These are phyloP conservation scores for Xanthoconium stramineum DNA, from an alignment of 768 basidiomycete species.

Conservation along the genomic window DNA sequence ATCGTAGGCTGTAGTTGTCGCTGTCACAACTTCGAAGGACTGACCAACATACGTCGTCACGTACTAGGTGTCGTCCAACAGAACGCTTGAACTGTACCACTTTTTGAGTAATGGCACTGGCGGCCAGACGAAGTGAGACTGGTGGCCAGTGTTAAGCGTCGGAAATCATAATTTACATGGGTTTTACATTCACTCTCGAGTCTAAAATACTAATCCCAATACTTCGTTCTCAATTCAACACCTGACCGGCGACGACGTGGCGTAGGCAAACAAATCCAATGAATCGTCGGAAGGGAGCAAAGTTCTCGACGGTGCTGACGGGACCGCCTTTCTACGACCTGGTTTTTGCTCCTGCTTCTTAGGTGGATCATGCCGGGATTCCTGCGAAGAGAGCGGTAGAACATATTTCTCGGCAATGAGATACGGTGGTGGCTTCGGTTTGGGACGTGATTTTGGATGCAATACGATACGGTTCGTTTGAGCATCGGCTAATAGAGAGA, in stretches of 20 bases:
- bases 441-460: constrained; percentile 22
- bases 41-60: no score
- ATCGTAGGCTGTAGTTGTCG: background rate
- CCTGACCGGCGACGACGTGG: constrained; percentile 29
- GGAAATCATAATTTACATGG: background rate
- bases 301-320: background rate
- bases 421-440: constrained; percentile 1
- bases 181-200: background rate
- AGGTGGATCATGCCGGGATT: background rate
- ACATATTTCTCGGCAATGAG: constrained; percentile 17
- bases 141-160: no score
- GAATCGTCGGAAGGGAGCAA: constrained; percentile 44
- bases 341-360: constrained; percentile 10
- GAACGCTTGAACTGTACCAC: no score
- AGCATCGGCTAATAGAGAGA: constrained; percentile 40
- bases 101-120: no score
- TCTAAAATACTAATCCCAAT: background rate
- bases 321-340: background rate
- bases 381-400: constrained; percentile 6
- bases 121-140: no score
- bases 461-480: constrained; percentile 35
- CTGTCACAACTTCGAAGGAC: no score
- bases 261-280: constrained; percentile 46
- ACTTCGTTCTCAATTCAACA: constrained; percentile 8
- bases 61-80: no score